Conservation (phyloP, 140 eudicot genomes). For the Senecio squalidus region DNA sequence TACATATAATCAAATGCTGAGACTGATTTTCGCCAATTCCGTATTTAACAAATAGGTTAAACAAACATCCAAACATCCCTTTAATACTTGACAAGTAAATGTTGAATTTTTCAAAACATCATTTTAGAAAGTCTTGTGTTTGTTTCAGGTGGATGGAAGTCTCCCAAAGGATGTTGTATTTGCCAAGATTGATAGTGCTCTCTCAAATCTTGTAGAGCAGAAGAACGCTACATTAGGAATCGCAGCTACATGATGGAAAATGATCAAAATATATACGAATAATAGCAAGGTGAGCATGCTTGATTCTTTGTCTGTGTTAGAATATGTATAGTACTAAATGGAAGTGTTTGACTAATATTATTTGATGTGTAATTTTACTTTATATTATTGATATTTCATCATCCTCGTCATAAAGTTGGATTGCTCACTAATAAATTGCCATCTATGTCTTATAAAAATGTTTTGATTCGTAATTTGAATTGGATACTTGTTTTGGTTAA, state of each 20-base stretch:
- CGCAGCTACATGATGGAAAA: constrained; percentile 35
- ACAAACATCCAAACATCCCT: neutral
- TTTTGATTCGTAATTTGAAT: too few species aligned
- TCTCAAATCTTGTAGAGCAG: constrained; percentile 45
- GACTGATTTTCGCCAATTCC: neutral
- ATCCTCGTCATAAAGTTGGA: too few species aligned
- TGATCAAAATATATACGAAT: neutral
- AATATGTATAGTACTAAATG: constrained; percentile 2
- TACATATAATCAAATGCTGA: too few species aligned
- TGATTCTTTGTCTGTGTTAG: constrained; percentile 1
- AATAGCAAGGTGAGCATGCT: constrained; percentile 6
- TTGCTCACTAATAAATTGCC: too few species aligned
- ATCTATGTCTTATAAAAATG: too few species aligned
- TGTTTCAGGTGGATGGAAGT: constrained; percentile 73
- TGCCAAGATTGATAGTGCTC: constrained; percentile 52
- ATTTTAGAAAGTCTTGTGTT: neutral
- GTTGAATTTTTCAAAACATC: neutral
- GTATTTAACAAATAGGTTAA: too few species aligned
- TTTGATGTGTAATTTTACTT: too few species aligned
- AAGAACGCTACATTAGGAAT: constrained; percentile 36
- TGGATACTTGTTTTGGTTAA: too few species aligned
- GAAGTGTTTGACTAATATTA: neutral
- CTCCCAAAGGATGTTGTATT: constrained; percentile 64
- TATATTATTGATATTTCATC: too few species aligned
- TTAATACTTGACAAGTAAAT: neutral